These are phyloP conservation scores for Trichophyton benhamiae DNA, from an alignment of 2,329 filamentous ascomycete genomes.

Conservation along the genomic window DNA sequence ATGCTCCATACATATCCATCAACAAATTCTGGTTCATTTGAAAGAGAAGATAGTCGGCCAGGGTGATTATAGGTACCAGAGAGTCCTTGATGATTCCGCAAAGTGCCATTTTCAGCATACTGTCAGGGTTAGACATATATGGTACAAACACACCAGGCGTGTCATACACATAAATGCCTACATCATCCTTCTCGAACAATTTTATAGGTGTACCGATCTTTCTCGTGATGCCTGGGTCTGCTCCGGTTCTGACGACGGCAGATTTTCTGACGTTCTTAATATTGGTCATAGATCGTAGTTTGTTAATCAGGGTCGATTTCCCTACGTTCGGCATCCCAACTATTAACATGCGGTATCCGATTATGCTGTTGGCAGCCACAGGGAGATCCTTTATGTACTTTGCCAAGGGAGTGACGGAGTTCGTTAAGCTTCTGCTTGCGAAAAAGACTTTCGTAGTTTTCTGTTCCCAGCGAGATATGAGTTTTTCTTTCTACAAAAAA, in stretches of 20 bases:
- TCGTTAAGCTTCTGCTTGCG: conserved; percentile 20
- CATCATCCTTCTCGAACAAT: conserved; percentile 49
- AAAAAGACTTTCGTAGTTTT: conserved; percentile 25
- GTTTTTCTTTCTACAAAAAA: conserved; percentile 21
- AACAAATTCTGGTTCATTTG: conserved; percentile 53
- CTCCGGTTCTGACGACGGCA: conserved; percentile 74
- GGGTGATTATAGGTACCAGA: conserved; percentile 60
- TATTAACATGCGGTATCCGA: conserved; percentile 71
- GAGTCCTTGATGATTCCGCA: conserved; percentile 85
- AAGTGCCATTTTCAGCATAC: conserved; percentile 90
- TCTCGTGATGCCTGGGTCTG: conserved; percentile 78
- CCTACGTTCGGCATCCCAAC: conserved; percentile 98
- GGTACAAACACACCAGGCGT: conserved; percentile 93
- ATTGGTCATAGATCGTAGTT: conserved; percentile 46
- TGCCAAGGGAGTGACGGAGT: conserved; percentile 23
- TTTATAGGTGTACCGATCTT: conserved; percentile 75
- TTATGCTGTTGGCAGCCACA: conserved; percentile 34
- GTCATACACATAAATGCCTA: conserved; percentile 68
- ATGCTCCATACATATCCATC: conserved; percentile 51
- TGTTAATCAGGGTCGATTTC: conserved; percentile 89
- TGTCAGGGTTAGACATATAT: conserved; percentile 69
- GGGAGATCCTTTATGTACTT: conserved; percentile 19
- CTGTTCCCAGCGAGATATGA: conserved; percentile 24
- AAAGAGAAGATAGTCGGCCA: conserved; percentile 85
- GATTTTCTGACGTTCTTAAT: conserved; percentile 31